Evolutionary conservation across 2,329 filamentous ascomycete genomes (phyloP), one percentile per base, ranked within the genome.

Genomic region (Septoria petroselini): DNA sequence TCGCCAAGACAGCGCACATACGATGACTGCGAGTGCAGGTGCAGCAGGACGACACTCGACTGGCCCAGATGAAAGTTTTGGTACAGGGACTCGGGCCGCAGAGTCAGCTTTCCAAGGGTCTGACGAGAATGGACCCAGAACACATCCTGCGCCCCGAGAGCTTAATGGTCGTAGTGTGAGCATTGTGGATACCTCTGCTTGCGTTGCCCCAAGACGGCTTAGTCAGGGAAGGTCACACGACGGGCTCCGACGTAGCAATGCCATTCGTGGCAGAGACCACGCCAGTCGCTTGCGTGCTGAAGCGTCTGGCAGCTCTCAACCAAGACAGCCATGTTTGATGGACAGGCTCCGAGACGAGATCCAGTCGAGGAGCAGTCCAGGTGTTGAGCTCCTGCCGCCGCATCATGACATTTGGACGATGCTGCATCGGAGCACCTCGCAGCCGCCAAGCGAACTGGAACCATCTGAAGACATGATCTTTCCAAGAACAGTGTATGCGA

Each of bases 131-230:
- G 4, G 30, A 33, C 11, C 30, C 6, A 5, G 5, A 33, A 4
- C 30, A 12, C 30, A 11, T 34, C 18, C 41, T 7, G 18, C 18
- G 9, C 15, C 11, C 27, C 41, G 17, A 31, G 11, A 2, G 17
- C 41, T 43, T 2, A 33, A 45, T 14, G 42, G 42, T 9, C 31
- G 31, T 15, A 37, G 31, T 14, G 33, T 38, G 19, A 45, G 31
- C 29, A 21, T 45, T 15, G 42, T 45, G 30, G 42, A 45, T 27
- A 45, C 42, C 4, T 45, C 42, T 25, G 42, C 31, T 18, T 37
- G 23, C 31, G 15, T 45, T 33, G 42, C n/a, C 15, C 42, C 21
- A 21, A 45, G 19, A 14, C 9, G 8, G 15, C 15, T 12, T 4
- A 19, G 37, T 21, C 33, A 19, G 12, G 17, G 18, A 19, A 18